Percentiles rank a stretch among this genome's conserved stretches.
Evolutionary conservation across 2,329 filamentous ascomycete species (phyloP).

Genomic region (Penicillium sp.): DNA sequence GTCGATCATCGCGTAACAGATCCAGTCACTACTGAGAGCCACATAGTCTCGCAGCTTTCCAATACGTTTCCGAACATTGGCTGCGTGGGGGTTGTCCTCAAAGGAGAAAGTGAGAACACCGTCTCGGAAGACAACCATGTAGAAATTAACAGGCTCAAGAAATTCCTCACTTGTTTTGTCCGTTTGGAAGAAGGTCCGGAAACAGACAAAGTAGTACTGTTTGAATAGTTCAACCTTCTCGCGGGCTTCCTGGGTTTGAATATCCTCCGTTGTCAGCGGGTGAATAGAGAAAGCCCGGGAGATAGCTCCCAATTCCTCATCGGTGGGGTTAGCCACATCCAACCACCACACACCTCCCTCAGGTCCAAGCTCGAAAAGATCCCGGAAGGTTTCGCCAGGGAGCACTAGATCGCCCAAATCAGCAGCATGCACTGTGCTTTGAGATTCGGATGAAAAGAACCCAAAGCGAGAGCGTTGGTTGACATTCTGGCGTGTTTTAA

Average conservation of each 20-base stretch:
- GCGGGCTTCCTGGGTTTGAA: constrained; percentile 84
- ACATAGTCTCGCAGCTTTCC: constrained; percentile 89
- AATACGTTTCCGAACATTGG: constrained; percentile 84
- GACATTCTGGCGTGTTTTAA: constrained; percentile 34
- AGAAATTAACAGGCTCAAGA: constrained; percentile 90
- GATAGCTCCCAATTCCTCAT: constrained; percentile 77
- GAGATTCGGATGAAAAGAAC: constrained; percentile 91
- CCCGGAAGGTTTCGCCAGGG: constrained; percentile 79
- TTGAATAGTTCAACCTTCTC: constrained; percentile 98
- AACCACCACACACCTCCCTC: constrained; percentile 95
- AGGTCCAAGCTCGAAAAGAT: constrained; percentile 65
- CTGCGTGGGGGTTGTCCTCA: constrained; percentile 72
- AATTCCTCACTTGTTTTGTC: constrained; percentile 72
- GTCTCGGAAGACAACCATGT: constrained; percentile 92
- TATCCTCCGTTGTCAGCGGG: constrained; percentile 91
- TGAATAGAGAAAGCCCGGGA: constrained; percentile 94
- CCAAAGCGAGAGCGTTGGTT: constrained; percentile 74
- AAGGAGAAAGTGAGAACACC: constrained; percentile 94
- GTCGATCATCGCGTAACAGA: constrained; percentile 96
- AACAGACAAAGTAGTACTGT: constrained; percentile 96
- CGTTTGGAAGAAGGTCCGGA: constrained; percentile 81
- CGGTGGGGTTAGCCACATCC: constrained; percentile 80
- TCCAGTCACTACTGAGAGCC: constrained; percentile 91
- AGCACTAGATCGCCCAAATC: constrained; percentile 81
- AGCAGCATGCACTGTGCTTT: constrained; percentile 83